Percentiles rank a stretch among this genome's conserved stretches.
phyloP scores from a whole-genome alignment of 768 basidiomycete genomes.

The Pisolithus microcarpus region DNA sequence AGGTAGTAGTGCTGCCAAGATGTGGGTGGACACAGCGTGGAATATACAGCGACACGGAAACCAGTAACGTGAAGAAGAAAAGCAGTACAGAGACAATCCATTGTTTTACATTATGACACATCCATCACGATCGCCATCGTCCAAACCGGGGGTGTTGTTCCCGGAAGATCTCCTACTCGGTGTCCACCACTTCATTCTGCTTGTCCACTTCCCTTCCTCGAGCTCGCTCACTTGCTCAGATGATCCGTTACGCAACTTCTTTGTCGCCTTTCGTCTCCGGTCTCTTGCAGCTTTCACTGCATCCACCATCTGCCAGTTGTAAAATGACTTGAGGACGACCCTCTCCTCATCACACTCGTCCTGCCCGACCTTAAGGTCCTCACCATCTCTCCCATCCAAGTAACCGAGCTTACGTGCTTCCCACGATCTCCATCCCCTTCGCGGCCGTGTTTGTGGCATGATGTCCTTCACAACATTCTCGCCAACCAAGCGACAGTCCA shows the following conservation, averaged over 20 bases:
- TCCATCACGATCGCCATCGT: constrained; percentile 45
- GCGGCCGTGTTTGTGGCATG: constrained; percentile 49
- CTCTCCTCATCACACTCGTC: constrained; percentile 73
- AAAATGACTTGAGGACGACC: constrained; percentile 78
- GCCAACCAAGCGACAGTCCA: constrained; percentile 69
- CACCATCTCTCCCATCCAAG: constrained; percentile 63
- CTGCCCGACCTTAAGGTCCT: constrained; percentile 61
- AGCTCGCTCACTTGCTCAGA: constrained; percentile 26
- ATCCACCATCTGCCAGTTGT: constrained; percentile 83
- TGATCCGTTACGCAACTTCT: constrained; percentile 33
- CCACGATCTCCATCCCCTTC: constrained; percentile 68
- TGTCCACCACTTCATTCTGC: constrained; percentile 27
- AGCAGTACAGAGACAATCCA: constrained; percentile 21
- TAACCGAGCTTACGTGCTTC: constrained; percentile 63
- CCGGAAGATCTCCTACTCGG: constrained; percentile 44
- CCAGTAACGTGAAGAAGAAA: constrained; percentile 14
- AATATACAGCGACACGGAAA: constrained; percentile 11
- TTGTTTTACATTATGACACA: constrained; percentile 61
- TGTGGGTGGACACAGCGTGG: constrained; percentile 7
- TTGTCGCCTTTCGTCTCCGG: constrained; percentile 52
- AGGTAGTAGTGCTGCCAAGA: constrained; percentile 7
- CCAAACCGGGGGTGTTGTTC: constrained; percentile 42
- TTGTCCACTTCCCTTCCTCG: constrained; percentile 18
- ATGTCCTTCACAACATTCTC: constrained; percentile 62
- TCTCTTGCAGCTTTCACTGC: constrained; percentile 60